Conservation (phyloP, 2,329 filamentous ascomycete genomes). For the Scytalidium lignicola region DNA sequence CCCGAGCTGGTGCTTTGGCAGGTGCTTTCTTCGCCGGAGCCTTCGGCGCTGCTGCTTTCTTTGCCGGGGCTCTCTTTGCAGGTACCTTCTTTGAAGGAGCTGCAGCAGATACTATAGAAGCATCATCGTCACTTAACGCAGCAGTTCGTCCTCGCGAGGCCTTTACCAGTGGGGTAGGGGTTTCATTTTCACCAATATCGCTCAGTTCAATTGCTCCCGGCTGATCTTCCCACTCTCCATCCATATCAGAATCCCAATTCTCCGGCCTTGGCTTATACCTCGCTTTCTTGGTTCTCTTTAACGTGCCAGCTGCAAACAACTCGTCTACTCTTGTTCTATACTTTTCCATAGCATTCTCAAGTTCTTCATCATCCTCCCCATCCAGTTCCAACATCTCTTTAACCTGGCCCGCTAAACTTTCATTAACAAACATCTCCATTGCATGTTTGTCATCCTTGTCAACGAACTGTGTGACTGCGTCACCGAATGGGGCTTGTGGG, state of each 20-base stretch:
- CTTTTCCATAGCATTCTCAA: conserved; percentile 69
- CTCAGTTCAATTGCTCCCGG: conserved; percentile 56
- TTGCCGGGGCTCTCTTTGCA: conserved; percentile 33
- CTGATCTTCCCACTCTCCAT: conserved; percentile 81
- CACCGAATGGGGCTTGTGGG: conserved; percentile 86
- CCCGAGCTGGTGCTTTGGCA: conserved; percentile 30
- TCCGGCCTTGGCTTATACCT: conserved; percentile 71
- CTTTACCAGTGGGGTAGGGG: conserved; percentile 28
- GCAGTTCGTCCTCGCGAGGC: conserved; percentile 32
- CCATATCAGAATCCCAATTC: conserved; percentile 83
- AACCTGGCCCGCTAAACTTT: conserved; percentile 66
- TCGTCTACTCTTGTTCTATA: conserved; percentile 67
- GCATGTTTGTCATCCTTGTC: conserved; percentile 93
- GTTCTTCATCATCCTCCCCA: conserved; percentile 61
- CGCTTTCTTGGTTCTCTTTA: conserved; percentile 46
- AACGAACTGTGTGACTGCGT: conserved; percentile 89
- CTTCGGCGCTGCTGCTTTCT: conserved; percentile 32
- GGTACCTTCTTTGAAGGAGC: conserved; percentile 33
- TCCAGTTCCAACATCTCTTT: conserved; percentile 63
- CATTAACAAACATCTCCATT: conserved; percentile 74
- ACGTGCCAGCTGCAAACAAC: conserved; percentile 58
- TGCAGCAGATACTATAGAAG: conserved; percentile 28
- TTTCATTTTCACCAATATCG: conserved; percentile 39
- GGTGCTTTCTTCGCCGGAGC: conserved; percentile 26
- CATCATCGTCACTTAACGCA: conserved; percentile 51